phyloP scores from a whole-genome alignment of 176 grass and related monocot genomes.

The Alopecurus myosuroides region DNA sequence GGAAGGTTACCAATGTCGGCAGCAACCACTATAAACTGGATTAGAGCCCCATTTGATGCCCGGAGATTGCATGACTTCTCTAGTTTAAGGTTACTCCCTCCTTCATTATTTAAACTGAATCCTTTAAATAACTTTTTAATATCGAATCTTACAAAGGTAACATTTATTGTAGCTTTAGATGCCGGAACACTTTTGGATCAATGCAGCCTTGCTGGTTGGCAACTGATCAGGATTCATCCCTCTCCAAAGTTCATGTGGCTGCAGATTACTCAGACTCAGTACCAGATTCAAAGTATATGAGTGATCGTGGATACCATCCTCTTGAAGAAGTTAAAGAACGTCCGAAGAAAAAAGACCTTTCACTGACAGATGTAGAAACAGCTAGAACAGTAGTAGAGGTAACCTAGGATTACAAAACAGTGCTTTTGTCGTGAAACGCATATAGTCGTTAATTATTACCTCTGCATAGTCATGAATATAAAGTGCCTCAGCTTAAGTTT shows the following conservation, averaged over 20 bases:
- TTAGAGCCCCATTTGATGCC: constrained; percentile 53
- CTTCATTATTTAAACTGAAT: constrained; percentile 2
- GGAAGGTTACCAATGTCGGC: constrained; percentile 40
- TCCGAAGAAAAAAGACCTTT: constrained; percentile 71
- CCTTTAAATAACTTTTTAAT: not conserved
- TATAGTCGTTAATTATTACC: not conserved
- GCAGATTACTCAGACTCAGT: constrained; percentile 91
- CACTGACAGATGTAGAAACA: constrained; percentile 82
- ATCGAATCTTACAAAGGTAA: constrained; percentile 1
- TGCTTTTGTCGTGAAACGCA: not conserved
- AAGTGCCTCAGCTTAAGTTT: not conserved
- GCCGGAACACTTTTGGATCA: constrained; percentile 63
- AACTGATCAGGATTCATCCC: constrained; percentile 39
- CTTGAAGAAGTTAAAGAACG: constrained; percentile 94
- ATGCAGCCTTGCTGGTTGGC: constrained; percentile 43
- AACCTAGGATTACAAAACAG: constrained; percentile 23
- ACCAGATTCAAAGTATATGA: constrained; percentile 70
- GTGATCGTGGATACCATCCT: constrained; percentile 74
- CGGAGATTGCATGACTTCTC: constrained; percentile 47
- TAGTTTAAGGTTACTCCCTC: constrained; percentile 51
- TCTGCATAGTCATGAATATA: not conserved
- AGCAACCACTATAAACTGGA: constrained; percentile 52
- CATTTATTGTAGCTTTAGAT: constrained; percentile 41
- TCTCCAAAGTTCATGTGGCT: constrained; percentile 69
- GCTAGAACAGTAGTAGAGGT: constrained; percentile 93